Base-by-base conservation (phyloP, 345 rosid genomes). In the Populus pruinosa region DNA sequence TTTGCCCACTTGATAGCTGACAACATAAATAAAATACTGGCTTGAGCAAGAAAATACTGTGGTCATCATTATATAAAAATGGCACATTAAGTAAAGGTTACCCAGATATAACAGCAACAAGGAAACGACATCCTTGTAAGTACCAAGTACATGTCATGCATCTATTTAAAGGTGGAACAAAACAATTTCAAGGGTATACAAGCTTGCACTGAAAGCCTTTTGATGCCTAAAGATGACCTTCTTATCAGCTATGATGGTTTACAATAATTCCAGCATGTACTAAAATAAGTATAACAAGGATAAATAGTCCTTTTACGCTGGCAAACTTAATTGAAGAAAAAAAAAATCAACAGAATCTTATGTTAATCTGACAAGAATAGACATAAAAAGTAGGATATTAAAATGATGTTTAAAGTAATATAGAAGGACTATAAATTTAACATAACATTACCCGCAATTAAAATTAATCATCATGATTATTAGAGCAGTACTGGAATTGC, bases 1-100 rank as follows among this genome's bases (percentile, higher is more conserved):
- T 84, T 82, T 81, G 82, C 80, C 94, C 87, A 96, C 92, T 82
- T 82, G 83, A 83, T 89, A 94, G 84, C 99, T 96, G 93, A 85
- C 76, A 90, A 71, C 50, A 79, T 76, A 23, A 82, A 65, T 21
- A 83, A 21, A 77, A 64, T 67, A 81, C 56, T 71, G 31, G 31
- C 67, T 74, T 69, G 5, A 6, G n/a, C n/a, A 59, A 23, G 75
- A 29, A 78, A 67, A 16, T 43, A 39, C 2, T 11, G n/a, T 20
- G 5, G 20, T 21, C 43, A 41, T 18, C 36, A 33, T 53, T 12
- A n/a, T 43, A 39, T 35, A n/a, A n/a, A 56, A n/a, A n/a, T 56
- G 29, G 63, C 63, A 1, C 63, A 2, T 44, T 13, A 44, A 13
- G 50, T 44, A 44, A 43, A 11, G 44, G 50, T 44, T 44, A 12